Evolutionary conservation across 164 flowering plant species (phyloP), one percentile per base, ranked within the genome.

Genomic region (Umbilicus rupestris): DNA sequence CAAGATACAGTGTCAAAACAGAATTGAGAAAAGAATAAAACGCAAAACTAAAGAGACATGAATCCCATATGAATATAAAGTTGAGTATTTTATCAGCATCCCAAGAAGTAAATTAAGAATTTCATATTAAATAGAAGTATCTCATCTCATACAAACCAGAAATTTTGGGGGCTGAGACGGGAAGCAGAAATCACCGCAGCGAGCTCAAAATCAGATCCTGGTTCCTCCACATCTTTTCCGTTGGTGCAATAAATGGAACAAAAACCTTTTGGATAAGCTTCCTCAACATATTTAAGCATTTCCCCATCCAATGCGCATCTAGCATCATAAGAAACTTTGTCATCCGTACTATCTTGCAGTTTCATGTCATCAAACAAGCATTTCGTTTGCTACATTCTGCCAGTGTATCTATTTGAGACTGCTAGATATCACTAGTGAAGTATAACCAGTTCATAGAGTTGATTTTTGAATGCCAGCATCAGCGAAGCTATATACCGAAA

Each of bases 261-360:
- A 28, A 78, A 69, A 66, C 99, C 99, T 83, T 94, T 94, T 52
- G 97, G 95, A 79, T 89, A 94, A 64, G 92, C 83, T 77, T 89
- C 99, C 64, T 77, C 78, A 30, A 87, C 89, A 77, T 94, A 91
- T 71, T 86, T 88, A 10, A 77, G 67, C 58, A 91, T 70, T 75
- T 94, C 99, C 29, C 83, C 87, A 79, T 94, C 97, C 72, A 94
- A 67, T 44, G 95, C 87, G 75, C 81, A 84, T 74, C 99, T 94
- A 80, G 70, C 69, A 79, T 50, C 46, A 70, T 70, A 74, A 42
- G 67, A 30, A 67, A 50, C 12, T 28, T 10, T 1, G 14, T 65
- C 52, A 76, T 49, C 42, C 20, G 5, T n/a, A 50, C 60, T 22
- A 17, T 30, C 17, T 37, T 15, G n/a, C 19, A 37, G 29, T 16